phyloP scores from a whole-genome alignment of 208 protist genomes.

The Balamuthia mandrillaris region DNA sequence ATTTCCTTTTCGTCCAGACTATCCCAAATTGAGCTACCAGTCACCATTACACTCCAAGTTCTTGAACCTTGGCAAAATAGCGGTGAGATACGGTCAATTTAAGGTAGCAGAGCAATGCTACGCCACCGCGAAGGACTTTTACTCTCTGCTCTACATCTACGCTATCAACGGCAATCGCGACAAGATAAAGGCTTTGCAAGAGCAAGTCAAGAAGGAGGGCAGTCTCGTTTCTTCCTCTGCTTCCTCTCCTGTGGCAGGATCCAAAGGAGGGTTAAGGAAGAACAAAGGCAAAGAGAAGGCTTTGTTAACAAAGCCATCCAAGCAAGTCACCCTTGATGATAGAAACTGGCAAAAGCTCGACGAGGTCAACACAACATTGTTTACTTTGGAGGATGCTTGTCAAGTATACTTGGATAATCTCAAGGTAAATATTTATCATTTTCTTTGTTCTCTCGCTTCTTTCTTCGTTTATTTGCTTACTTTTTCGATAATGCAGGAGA shows the following conservation, averaged over 20 bases:
- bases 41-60: not conserved
- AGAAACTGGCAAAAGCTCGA: not conserved
- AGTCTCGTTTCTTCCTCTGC: not conserved
- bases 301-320: not conserved
- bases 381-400: too few species aligned
- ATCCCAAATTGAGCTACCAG: not conserved
- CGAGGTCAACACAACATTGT: not conserved
- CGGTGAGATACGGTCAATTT: not conserved
- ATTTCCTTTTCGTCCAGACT: not conserved
- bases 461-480: not conserved
- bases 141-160: slow-evolving; percentile 31
- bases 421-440: not conserved
- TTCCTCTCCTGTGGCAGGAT: not conserved
- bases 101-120: slow-evolving; percentile 17
- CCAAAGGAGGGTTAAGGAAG: too few species aligned
- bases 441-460: not conserved
- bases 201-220: not conserved
- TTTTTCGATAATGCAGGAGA: not conserved
- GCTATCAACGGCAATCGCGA: not conserved
- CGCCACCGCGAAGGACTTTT: slow-evolving; percentile 9
- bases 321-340: not conserved
- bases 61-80: not conserved
- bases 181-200: not conserved
- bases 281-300: too few species aligned
- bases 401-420: too few species aligned